Base-by-base conservation (phyloP, 805 yeast species). In the Schizosaccharomyces cryophilus region DNA sequence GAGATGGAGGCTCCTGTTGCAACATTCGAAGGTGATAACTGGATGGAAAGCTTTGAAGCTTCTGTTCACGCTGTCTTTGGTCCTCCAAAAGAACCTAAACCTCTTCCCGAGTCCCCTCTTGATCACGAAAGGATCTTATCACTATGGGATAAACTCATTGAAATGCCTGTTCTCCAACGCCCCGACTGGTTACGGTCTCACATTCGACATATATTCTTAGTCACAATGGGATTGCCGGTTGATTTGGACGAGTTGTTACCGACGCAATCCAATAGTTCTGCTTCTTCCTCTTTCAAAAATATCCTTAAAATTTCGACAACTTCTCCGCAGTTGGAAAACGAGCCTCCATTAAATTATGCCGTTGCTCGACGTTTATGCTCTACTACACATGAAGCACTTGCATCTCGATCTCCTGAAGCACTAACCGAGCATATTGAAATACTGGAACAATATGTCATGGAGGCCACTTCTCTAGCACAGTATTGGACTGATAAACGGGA, bases 181-280 rank as follows among this genome's bases (percentile, higher is more conserved):
- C 76, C 79, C 38, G 79, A 79, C 62, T 83, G 87, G 87, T 75
- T 74, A 35, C 74, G 72, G 60, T 80, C 81, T 69, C 72, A 77
- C 21, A 73, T 82, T 30, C 74, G 83, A 61, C 77, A 79, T 65
- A 79, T 77, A 62, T 67, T 83, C 19, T 69, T 80, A 45, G 69
- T 79, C 17, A 75, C 77, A 35, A 68, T 83, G 60, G 83, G 84
- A 0, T 73, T 83, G 1, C 85, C 85, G 0, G 76, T 81, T 55
- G 79, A 79, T 64, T 68, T 78, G n/a, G 81, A 79, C 66, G 83
- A 79, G 65, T 54, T 73, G 64, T 61, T 66, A 61, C 64, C 66
- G 51, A 19, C 30, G 13, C 51, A n/a, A 19, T 54, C 48, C 5
- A 21, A 21, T 30, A 11, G 17, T 4, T 35, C 40, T 11, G 3